These are phyloP conservation scores for Pelargonium australe DNA, from an alignment of 441 rosid genomes.

Conservation along the genomic window DNA sequence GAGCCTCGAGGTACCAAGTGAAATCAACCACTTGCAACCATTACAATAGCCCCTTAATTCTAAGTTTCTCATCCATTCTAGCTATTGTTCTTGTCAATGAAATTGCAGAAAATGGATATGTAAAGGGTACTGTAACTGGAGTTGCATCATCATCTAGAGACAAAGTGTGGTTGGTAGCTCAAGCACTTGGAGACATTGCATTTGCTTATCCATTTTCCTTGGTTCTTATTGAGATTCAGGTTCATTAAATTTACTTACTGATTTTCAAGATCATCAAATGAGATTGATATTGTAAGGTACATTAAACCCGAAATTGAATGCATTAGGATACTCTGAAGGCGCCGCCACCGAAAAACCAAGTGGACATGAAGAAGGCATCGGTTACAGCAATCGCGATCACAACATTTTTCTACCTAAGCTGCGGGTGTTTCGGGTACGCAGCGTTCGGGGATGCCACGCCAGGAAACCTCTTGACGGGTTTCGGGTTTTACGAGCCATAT, in stretches of 20 bases:
- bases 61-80: not conserved
- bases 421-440: not conserved
- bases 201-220: slow-evolving; percentile 41
- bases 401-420: not conserved
- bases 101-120: slow-evolving; percentile 36
- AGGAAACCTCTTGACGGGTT: not conserved
- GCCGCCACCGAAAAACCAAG: not conserved
- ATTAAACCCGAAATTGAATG: no score
- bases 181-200: slow-evolving; percentile 46
- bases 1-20: no score
- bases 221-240: slow-evolving; percentile 48
- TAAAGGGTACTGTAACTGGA: slow-evolving; percentile 40
- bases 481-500: slow-evolving; percentile 3
- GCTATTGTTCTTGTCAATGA: not conserved
- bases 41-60: no score
- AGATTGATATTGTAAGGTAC: no score
- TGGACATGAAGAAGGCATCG: not conserved
- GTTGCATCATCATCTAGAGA: slow-evolving; percentile 21
- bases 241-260: not conserved
- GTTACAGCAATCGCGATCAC: not conserved
- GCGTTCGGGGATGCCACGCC: slow-evolving; percentile 1
- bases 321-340: not conserved
- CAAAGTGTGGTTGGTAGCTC: slow-evolving; percentile 38
- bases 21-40: no score
- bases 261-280: no score